A percentile compares a stretch with the other conserved stretches of the same genome.
Conservation (phyloP, 108 stramenopile species). For the Nitzschia sp. region DNA sequence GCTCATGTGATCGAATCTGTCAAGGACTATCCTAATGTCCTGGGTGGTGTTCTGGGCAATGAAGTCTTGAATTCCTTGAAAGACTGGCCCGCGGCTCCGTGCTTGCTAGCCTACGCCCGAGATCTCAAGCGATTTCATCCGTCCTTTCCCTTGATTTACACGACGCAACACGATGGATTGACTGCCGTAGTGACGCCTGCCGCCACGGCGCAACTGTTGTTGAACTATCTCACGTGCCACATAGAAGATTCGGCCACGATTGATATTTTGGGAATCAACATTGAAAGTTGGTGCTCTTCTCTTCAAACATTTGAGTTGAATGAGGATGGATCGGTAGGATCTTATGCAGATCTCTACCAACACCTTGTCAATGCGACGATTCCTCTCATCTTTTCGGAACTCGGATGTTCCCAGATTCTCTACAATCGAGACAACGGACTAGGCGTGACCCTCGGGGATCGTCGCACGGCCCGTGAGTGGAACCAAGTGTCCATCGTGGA, state of each 20-base stretch:
- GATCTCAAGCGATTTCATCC: conserved; percentile 49
- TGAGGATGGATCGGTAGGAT: conserved; percentile 48
- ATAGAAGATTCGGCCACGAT: neutral
- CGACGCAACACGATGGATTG: conserved; percentile 51
- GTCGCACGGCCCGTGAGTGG: conserved; percentile 43
- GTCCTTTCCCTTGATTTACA: conserved; percentile 53
- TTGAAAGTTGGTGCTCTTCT: conserved; percentile 71
- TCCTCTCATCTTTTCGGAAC: conserved; percentile 66
- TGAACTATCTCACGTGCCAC: conserved; percentile 53
- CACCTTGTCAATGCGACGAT: conserved; percentile 1
- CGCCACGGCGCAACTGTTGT: conserved; percentile 42
- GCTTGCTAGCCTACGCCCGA: conserved; percentile 47
- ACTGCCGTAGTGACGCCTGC: conserved; percentile 35
- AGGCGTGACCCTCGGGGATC: neutral
- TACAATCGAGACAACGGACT: conserved; percentile 57
- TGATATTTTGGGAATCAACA: conserved; percentile 58
- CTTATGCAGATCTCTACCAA: conserved; percentile 37
- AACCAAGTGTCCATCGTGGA: conserved; percentile 41
- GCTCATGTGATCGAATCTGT: conserved; percentile 25
- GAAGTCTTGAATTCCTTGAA: conserved; percentile 64
- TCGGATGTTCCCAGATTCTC: conserved; percentile 59
- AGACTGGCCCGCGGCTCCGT: conserved; percentile 57
- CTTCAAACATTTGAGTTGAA: conserved; percentile 47
- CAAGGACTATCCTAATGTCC: conserved; percentile 51
- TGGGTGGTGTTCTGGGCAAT: conserved; percentile 64